Evolutionary conservation across 148 eudicot genomes (phyloP).

Genomic region (Beta vulgaris): DNA sequence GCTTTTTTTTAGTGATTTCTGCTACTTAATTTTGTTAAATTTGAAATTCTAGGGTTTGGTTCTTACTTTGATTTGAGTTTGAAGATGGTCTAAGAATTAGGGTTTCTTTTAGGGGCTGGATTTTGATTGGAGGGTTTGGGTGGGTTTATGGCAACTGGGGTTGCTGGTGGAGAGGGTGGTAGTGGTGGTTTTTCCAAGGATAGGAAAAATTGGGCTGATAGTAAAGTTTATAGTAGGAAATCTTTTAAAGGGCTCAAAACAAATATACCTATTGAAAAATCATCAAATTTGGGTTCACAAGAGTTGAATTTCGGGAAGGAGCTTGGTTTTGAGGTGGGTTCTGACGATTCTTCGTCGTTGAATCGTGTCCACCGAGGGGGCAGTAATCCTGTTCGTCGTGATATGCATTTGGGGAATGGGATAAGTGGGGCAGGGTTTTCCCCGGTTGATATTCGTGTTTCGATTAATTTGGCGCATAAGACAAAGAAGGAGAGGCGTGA

Average conservation of each 20-base stretch:
- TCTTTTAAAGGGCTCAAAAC: slow-evolving; percentile 52
- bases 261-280: slow-evolving; percentile 16
- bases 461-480: slow-evolving; percentile 53
- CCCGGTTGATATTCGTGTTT: slow-evolving; percentile 47
- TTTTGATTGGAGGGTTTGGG: background rate
- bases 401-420: slow-evolving; percentile 32
- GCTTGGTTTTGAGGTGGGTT: slow-evolving; percentile 29
- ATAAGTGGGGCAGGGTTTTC: slow-evolving; percentile 35
- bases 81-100: slow-evolving; percentile 15
- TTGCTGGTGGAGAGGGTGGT: slow-evolving; percentile 30
- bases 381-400: background rate
- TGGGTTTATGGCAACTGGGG: slow-evolving; percentile 27
- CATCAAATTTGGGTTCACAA: slow-evolving; percentile 22
- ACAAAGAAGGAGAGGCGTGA: slow-evolving; percentile 74
- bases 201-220: slow-evolving; percentile 40
- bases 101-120: background rate
- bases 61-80: background rate
- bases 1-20: background rate
- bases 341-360: slow-evolving; percentile 38
- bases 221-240: slow-evolving; percentile 56
- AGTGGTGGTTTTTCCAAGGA: slow-evolving; percentile 39
- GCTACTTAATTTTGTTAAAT: background rate
- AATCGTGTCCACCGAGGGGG: slow-evolving; percentile 27
- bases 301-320: slow-evolving; percentile 30
- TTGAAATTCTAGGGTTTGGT: slow-evolving; percentile 9